A percentile compares a stretch with the other conserved stretches of the same genome.
phyloP scores from a whole-genome alignment of 306 rosid genomes.

The Biancaea sappan region DNA sequence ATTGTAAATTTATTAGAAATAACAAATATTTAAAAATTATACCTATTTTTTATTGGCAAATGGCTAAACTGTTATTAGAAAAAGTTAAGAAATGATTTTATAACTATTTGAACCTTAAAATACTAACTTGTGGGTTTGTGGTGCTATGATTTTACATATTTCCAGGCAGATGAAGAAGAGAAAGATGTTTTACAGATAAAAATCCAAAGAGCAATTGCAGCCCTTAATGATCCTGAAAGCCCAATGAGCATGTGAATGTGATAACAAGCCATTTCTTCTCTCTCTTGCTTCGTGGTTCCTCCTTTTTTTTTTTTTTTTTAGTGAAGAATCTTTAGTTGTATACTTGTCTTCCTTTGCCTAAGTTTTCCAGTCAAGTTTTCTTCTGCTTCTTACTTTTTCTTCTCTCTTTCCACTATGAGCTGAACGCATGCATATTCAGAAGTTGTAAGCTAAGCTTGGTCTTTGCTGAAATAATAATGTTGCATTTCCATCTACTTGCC shows the following conservation, averaged over 20 bases:
- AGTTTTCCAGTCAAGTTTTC: neutral
- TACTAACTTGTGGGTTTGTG: neutral
- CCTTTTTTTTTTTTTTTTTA: too few species aligned
- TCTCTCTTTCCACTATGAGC: too few species aligned
- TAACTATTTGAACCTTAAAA: neutral
- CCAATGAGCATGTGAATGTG: conserved; percentile 74
- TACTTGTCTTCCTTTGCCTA: neutral
- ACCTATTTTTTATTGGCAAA: too few species aligned
- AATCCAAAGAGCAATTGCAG: conserved; percentile 70
- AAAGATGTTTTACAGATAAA: conserved; percentile 59
- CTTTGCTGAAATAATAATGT: neutral
- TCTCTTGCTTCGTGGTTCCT: neutral
- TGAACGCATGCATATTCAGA: neutral
- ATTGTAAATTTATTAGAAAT: too few species aligned
- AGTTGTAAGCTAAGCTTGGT: neutral
- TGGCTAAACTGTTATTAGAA: neutral
- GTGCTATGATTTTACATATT: neutral
- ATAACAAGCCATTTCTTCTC: too few species aligned
- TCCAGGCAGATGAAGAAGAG: conserved; percentile 79
- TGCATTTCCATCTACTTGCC: neutral
- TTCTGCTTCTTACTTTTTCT: neutral
- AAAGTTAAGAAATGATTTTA: too few species aligned
- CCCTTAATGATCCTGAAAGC: conserved; percentile 64
- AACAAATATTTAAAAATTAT: too few species aligned
- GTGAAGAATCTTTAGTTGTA: neutral